Base-by-base conservation (phyloP, 2,329 filamentous ascomycete genomes). In the Aspergillus hiratsukae region DNA sequence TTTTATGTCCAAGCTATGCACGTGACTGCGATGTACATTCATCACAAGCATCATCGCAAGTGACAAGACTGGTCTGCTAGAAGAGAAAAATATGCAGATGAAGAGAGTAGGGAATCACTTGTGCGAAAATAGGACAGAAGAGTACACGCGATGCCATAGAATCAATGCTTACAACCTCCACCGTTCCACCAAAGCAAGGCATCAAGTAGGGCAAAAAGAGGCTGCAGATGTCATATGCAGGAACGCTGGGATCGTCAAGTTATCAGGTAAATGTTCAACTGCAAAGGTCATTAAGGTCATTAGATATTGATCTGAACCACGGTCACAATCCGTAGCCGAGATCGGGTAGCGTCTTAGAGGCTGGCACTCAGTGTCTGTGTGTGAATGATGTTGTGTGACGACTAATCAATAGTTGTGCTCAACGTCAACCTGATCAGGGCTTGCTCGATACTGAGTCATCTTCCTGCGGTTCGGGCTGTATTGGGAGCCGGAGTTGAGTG, bases 381-480 rank as follows among this genome's bases (percentile, higher is more conserved):
- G 11, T 25, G 21, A 46, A 17, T 46, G 11, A 37, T 37, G 31
- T 37, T 37, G 31, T 2, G 31, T 7, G 31, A 37, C 31, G 17
- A 58, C 57, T 58, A 62, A 59, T 62, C 60, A 71, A 56, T 72
- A 72, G 46, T 70, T 65, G 55, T 72, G 66, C 53, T 73, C 71
- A 56, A 72, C 70, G 55, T 76, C 75, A 63, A 74, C 64, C 55
- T 76, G 74, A 54, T 71, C 68, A 37, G 74, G 74, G 61, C 74
- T 76, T 55, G 68, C 70, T 59, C 72, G 69, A 61, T 75, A 76
- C 51, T 69, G 68, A 49, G 67, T 73, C 60, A 65, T 68, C 63
- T 74, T 75, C 57, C 69, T 58, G 37, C 68, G 69, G 50, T 66
- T 66, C 37, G 72, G 71, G 51, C 71, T 72, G 62, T 73, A 71